Base-by-base conservation (phyloP, 2,329 filamentous ascomycete genomes). In the Dendryphion nanum region DNA sequence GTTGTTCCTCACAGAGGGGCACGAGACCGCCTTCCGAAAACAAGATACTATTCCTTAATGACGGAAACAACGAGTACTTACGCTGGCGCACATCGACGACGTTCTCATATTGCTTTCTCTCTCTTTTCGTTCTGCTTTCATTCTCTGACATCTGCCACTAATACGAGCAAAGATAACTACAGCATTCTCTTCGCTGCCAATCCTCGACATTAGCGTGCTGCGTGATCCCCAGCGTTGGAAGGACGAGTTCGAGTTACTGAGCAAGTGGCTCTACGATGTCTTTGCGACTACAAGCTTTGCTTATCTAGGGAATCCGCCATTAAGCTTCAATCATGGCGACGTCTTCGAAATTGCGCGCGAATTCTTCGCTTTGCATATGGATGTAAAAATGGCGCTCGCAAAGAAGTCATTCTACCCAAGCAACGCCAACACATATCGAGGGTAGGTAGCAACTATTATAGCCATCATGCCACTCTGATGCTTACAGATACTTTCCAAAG, bases 221-320 rank as follows among this genome's bases (percentile, higher is more conserved):
- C 52, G 53, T 5, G 48, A 47, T 10, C 35, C 54, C 5, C 33
- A 45, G 3, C 50, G 53, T n/a, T 42, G 54, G 8, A 38, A 53
- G 14, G 53, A 55, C 13, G 55, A 63, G 10, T 38, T 63, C 29
- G 17, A 41, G 6, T 6, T 30, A 3, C 57, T 74, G n/a, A 64
- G 67, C 38, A 42, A 56, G 12, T 53, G 58, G 30, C 55, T 74
- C 5, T 61, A 69, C 48, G 49, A 68, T 35, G 67, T 69, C 10
- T 72, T 73, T 39, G 55, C 68, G 4, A 72, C 69, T 2, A 69
- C 67, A 3, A 71, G 72, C 6, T 74, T 73, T 45, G 70, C 70
- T 5, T 75, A 74, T 44, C 59, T 74, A 6, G 54, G 63, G 21
- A 70, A 73, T 42, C 38, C 60, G 4, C 69, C 71, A 1, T 45